phyloP scores from a whole-genome alignment of 1,284 basidiomycete genomes.

The Ceratobasidium sp. region DNA sequence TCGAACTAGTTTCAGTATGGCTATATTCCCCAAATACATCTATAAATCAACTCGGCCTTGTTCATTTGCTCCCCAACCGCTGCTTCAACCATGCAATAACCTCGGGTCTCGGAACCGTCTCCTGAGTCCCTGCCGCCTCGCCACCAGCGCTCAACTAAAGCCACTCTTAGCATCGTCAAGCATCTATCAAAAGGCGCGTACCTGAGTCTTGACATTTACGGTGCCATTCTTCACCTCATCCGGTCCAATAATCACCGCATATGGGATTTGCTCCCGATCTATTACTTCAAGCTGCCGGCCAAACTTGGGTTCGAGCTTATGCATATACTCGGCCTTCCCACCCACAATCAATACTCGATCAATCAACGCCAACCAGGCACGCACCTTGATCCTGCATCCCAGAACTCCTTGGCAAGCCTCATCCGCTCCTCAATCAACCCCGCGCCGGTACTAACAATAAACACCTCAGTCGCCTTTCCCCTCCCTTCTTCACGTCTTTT shows the following conservation, averaged over 20 bases:
- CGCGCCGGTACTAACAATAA: constrained; percentile 91
- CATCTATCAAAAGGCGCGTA: constrained; percentile 58
- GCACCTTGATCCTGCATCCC: constrained; percentile 87
- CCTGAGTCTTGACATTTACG: constrained; percentile 94
- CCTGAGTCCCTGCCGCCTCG: constrained; percentile 69
- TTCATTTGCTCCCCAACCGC: constrained; percentile 12
- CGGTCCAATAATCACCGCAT: constrained; percentile 87
- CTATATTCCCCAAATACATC: too few relatives aligned
- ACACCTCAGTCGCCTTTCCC: constrained; percentile 93
- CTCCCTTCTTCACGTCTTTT: constrained; percentile 71
- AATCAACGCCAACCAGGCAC: constrained; percentile 42
- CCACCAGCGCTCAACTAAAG: constrained; percentile 62
- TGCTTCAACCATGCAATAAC: constrained; percentile 68
- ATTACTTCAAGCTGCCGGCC: constrained; percentile 86
- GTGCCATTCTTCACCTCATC: constrained; percentile 84
- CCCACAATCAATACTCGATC: constrained; percentile 35
- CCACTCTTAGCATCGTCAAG: neutral
- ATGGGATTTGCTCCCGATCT: constrained; percentile 91
- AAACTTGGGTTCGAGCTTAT: constrained; percentile 91
- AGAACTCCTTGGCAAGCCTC: constrained; percentile 78
- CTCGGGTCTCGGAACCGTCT: constrained; percentile 69
- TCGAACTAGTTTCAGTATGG: too few relatives aligned
- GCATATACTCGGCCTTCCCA: constrained; percentile 85
- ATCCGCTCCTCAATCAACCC: constrained; percentile 89
- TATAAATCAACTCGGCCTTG: neutral